A percentile compares a stretch with the other conserved stretches of the same genome.
Evolutionary conservation across 306 rosid species (phyloP).

Genomic region (Ceratonia siliqua): DNA sequence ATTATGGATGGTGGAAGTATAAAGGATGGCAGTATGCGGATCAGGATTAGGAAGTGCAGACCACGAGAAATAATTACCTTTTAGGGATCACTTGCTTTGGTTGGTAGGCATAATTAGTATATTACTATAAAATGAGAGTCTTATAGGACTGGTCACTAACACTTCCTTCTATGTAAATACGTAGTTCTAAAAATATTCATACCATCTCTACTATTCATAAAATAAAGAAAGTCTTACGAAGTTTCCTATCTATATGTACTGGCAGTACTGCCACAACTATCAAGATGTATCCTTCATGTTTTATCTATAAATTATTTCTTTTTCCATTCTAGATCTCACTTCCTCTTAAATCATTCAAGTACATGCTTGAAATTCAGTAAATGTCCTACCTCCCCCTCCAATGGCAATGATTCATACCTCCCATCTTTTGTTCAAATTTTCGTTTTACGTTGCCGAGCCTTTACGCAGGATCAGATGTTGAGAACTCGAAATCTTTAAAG

Average conservation of each 20-base stretch:
- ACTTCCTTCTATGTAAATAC: conserved; percentile 39
- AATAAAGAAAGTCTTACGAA: conserved; percentile 9
- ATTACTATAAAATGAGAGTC: conserved; percentile 17
- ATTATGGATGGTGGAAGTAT: conserved; percentile 52
- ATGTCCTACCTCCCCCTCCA: not conserved
- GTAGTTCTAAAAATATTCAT: conserved; percentile 24
- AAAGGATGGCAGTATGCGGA: conserved; percentile 39
- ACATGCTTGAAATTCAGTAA: not conserved
- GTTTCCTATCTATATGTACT: not conserved
- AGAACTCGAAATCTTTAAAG: not conserved
- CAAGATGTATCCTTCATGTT: not conserved
- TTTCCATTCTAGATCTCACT: not conserved
- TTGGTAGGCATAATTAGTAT: conserved; percentile 19
- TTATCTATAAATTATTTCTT: not conserved
- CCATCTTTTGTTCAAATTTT: not conserved
- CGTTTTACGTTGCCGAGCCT: conserved; percentile 7
- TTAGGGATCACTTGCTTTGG: conserved; percentile 39
- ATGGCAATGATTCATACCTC: not conserved
- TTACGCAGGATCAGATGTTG: not conserved
- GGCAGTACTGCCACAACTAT: not conserved
- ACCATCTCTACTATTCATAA: not conserved
- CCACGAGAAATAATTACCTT: conserved; percentile 55
- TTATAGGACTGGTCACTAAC: conserved; percentile 23
- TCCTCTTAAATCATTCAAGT: conserved; percentile 8
- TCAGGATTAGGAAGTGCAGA: conserved; percentile 81